Base-by-base conservation (phyloP, 257 asterid species). In the Solanum piurae region DNA sequence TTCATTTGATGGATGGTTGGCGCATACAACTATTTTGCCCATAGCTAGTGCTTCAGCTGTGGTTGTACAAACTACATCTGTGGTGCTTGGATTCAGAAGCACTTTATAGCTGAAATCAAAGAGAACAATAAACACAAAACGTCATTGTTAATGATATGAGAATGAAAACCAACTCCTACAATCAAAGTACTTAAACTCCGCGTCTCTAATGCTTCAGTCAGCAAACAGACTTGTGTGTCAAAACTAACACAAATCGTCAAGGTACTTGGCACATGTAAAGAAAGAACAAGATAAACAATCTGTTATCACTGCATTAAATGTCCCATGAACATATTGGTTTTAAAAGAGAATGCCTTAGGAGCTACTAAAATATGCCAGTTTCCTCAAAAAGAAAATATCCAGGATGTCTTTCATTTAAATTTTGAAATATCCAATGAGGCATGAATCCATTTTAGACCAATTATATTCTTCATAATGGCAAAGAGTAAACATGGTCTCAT, bases 21-120 rank as follows among this genome's bases (percentile, higher is more conserved):
- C 98, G 4, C 99, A 97, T 74, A 97, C 92, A 5, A 97, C 99
- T 88, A 96, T 96, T 93, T 97, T 97, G 52, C 99, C 99, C 99
- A 95, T 96, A 2, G 98, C 99, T 83, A 97, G 89, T 84, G 99
- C 99, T 93, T 97, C 99, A 37, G 99, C 99, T 64, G 99, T 95
- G 36, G 99, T 96, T 23, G 99, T 97, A 94, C 99, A 97, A 89
- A 97, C 99, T 62, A 97, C 99, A 75, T 97, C 99, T 0, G 99
- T 97, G 34, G 99, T 97, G 94, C 99, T 97, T 21, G 99, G 99
- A 87, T 97, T 97, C 80, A 97, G 44, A 92, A 97, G 95, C 91
- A 97, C 98, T 93, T 94, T 97, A 68, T 95, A 96, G 91, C 99
- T 97, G 95, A 88, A 91, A 83, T 46, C 64, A 79, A 79, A 8